Percentiles rank a stretch among this genome's conserved stretches.
Evolutionary conservation across 164 flowering plant genomes (phyloP).

Genomic region (Saururus chinensis): DNA sequence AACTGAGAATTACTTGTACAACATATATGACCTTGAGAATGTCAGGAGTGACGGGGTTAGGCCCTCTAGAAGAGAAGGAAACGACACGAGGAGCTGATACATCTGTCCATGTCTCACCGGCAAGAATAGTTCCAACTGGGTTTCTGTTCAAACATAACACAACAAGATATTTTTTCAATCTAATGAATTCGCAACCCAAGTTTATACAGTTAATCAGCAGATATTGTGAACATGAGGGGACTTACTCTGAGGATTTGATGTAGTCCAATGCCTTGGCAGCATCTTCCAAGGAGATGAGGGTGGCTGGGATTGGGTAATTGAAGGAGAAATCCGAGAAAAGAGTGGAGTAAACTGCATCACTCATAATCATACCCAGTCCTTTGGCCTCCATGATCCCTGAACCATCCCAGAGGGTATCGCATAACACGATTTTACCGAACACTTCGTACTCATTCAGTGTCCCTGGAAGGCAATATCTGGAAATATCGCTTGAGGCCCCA

Average conservation of each 20-base stretch:
- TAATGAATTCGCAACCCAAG: neutral
- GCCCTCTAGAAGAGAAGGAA: conserved; percentile 33
- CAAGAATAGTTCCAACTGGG: conserved; percentile 26
- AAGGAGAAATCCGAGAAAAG: conserved; percentile 16
- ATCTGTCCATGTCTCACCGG: conserved; percentile 17
- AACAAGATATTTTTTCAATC: neutral
- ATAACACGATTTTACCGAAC: conserved; percentile 31
- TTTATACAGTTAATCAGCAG: too few species aligned
- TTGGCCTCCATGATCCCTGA: conserved; percentile 15
- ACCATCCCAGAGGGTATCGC: conserved; percentile 20
- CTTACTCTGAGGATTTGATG: conserved; percentile 25
- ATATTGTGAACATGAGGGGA: neutral
- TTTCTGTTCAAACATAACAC: conserved; percentile 9
- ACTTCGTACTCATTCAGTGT: conserved; percentile 18
- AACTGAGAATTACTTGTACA: too few species aligned
- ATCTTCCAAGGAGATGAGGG: conserved; percentile 19
- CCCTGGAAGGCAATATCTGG: conserved; percentile 18
- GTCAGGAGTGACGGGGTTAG: conserved; percentile 22
- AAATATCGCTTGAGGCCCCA: conserved; percentile 8
- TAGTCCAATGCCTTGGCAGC: conserved; percentile 21
- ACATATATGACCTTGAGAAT: conserved; percentile 23
- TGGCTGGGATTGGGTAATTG: conserved; percentile 28
- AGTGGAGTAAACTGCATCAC: neutral
- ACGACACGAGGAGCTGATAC: conserved; percentile 21
- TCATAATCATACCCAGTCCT: conserved; percentile 29